Conservation (phyloP, 176 grass and related monocot species). For the Stipa capillata region DNA sequence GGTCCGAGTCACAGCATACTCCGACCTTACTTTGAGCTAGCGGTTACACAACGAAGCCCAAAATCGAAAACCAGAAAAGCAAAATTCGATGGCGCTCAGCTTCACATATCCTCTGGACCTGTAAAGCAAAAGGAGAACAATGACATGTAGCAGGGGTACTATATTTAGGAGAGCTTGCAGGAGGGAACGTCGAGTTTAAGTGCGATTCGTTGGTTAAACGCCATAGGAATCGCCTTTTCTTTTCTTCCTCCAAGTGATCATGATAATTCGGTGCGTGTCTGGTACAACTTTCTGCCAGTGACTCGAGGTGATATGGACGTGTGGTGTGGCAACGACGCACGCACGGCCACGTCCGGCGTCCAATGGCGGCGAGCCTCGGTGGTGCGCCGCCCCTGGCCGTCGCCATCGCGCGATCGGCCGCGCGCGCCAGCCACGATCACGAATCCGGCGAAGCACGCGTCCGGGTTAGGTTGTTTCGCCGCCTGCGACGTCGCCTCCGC, state of each 20-base stretch:
- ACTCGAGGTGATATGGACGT: constrained; percentile 19
- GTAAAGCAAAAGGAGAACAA: background rate
- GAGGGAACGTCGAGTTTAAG: background rate
- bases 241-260: background rate
- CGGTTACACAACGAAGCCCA: background rate
- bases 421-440: background rate
- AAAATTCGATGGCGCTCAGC: background rate
- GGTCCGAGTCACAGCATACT: constrained; percentile 7
- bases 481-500: background rate
- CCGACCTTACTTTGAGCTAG: background rate
- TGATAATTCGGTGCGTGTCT: background rate
- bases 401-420: background rate
- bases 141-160: background rate
- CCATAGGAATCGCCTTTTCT: background rate
- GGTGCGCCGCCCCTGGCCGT: constrained; percentile 3
- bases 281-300: constrained; percentile 9
- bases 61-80: background rate
- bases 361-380: background rate
- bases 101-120: background rate
- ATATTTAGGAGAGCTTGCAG: background rate
- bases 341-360: background rate
- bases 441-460: background rate
- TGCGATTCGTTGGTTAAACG: background rate
- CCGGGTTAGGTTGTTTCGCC: background rate
- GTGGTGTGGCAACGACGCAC: background rate